Percentiles rank a stretch among this genome's conserved stretches.
Conservation (phyloP, 1,284 basidiomycete genomes). For the Erythrobasidium hasegawianum region DNA sequence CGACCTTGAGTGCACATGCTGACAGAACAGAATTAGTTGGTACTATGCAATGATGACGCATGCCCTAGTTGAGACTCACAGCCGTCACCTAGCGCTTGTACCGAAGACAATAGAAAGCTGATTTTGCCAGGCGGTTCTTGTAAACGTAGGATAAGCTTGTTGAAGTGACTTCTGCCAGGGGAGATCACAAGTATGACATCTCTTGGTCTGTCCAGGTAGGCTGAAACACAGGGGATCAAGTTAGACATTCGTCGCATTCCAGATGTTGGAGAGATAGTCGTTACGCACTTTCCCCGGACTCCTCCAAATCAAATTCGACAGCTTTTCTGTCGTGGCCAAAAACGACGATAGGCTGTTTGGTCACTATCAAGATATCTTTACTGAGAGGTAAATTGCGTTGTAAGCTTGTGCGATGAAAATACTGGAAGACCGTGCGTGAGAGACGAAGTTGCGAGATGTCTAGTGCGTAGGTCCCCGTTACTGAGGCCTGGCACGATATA, state of each 20-base stretch:
- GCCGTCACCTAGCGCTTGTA: too few species aligned
- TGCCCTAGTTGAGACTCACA: background rate
- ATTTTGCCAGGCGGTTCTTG: background rate
- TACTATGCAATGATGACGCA: too few species aligned
- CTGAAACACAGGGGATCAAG: slow-evolving; percentile 51
- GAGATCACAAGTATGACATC: slow-evolving; percentile 58
- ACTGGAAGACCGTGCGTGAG: slow-evolving; percentile 47
- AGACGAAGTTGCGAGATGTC: slow-evolving; percentile 47
- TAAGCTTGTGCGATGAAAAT: slow-evolving; percentile 39
- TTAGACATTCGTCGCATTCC: too few species aligned
- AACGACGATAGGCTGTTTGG: slow-evolving; percentile 11
- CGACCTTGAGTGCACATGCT: background rate
- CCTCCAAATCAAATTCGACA: slow-evolving; percentile 3
- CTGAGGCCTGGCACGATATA: slow-evolving; percentile 56
- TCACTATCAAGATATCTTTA: slow-evolving; percentile 24
- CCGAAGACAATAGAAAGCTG: too few species aligned
- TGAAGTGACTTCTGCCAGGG: slow-evolving; percentile 60
- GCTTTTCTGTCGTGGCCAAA: slow-evolving; percentile 10
- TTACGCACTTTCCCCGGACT: slow-evolving; percentile 5
- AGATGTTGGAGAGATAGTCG: background rate
- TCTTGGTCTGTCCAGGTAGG: slow-evolving; percentile 62
- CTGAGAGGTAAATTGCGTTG: slow-evolving; percentile 51
- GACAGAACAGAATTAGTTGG: background rate
- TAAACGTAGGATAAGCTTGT: background rate
- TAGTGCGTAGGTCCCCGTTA: slow-evolving; percentile 54